Evolutionary conservation across 2,329 filamentous ascomycete genomes (phyloP).

Genomic region (Colletotrichum sp.): DNA sequence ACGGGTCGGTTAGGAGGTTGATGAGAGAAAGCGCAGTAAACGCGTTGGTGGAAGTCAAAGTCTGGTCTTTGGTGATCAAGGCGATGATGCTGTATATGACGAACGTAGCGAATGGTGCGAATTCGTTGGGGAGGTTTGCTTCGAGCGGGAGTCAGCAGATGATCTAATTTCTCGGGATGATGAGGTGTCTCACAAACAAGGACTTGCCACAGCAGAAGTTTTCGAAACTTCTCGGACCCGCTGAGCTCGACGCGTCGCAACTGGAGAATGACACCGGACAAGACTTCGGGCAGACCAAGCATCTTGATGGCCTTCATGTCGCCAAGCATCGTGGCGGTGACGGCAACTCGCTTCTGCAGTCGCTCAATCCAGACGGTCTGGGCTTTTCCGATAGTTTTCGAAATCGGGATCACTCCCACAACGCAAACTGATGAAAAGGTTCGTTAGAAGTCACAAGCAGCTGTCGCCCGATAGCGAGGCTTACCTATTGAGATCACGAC

Average conservation of each 20-base stretch:
- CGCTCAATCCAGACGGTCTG: constrained; percentile 54
- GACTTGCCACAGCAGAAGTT: constrained; percentile 18
- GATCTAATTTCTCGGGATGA: too few relatives aligned
- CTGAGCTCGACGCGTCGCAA: constrained; percentile 24
- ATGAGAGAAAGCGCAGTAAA: constrained; percentile 24
- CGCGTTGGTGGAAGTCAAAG: constrained; percentile 8
- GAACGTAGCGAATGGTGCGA: constrained; percentile 20
- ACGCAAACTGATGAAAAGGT: constrained; percentile 30
- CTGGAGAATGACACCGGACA: constrained; percentile 23
- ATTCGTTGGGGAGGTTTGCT: neutral
- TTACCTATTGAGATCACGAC: constrained; percentile 50
- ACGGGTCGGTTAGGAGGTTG: constrained; percentile 23
- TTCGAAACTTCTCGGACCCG: constrained; percentile 24
- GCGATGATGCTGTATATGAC: constrained; percentile 8
- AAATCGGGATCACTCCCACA: constrained; percentile 33
- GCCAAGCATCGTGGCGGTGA: constrained; percentile 49
- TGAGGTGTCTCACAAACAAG: constrained; percentile 2
- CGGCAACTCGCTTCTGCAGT: constrained; percentile 51
- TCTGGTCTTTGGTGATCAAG: constrained; percentile 15
- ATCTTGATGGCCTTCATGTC: constrained; percentile 59
- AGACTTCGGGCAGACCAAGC: constrained; percentile 47
- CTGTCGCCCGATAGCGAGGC: too few relatives aligned
- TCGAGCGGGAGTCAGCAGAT: neutral
- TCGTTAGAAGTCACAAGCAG: too few relatives aligned
- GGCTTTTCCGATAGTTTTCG: constrained; percentile 19